Evolutionary conservation across 352 stramenopile genomes (phyloP).

Genomic region (Globisporangium paddicum): DNA sequence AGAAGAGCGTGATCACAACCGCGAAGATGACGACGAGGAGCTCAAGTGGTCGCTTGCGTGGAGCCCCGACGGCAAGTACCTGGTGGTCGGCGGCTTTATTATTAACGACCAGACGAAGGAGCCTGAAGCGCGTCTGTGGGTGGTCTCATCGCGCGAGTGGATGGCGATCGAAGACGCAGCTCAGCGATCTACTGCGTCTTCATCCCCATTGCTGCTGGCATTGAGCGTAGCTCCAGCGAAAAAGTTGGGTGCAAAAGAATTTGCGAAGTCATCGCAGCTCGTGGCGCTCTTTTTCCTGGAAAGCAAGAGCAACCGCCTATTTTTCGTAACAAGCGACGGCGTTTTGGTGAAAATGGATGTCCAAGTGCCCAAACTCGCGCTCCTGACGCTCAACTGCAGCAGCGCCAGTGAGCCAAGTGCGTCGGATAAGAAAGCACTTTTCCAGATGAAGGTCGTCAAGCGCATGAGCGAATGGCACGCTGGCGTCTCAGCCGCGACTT

Average conservation of each 20-base stretch:
- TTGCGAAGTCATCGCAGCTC: constrained; percentile 15
- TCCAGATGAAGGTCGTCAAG: constrained; percentile 38
- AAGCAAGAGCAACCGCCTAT: constrained; percentile 27
- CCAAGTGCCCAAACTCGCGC: constrained; percentile 35
- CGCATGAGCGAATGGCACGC: constrained; percentile 58
- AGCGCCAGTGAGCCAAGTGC: not conserved
- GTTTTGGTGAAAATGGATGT: constrained; percentile 46
- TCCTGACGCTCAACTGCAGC: constrained; percentile 29
- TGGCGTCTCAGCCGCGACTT: constrained; percentile 37
- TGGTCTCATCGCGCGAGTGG: constrained; percentile 39
- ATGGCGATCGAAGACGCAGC: constrained; percentile 15
- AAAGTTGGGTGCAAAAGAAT: constrained; percentile 32
- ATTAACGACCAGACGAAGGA: constrained; percentile 13
- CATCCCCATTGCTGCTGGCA: constrained; percentile 13
- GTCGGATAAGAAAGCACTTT: constrained; percentile 17
- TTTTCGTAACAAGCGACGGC: constrained; percentile 35
- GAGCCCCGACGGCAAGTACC: constrained; percentile 49
- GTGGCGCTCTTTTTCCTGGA: constrained; percentile 37
- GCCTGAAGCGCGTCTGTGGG: constrained; percentile 31
- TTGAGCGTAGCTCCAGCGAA: constrained; percentile 26
- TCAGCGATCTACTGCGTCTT: not conserved
- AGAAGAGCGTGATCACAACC: not conserved
- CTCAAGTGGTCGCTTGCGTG: constrained; percentile 30
- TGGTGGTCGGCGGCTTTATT: constrained; percentile 38
- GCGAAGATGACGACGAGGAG: not conserved